A percentile compares a stretch with the other conserved stretches of the same genome.
phyloP scores from a whole-genome alignment of 306 rosid genomes.

The Prunus salicina region DNA sequence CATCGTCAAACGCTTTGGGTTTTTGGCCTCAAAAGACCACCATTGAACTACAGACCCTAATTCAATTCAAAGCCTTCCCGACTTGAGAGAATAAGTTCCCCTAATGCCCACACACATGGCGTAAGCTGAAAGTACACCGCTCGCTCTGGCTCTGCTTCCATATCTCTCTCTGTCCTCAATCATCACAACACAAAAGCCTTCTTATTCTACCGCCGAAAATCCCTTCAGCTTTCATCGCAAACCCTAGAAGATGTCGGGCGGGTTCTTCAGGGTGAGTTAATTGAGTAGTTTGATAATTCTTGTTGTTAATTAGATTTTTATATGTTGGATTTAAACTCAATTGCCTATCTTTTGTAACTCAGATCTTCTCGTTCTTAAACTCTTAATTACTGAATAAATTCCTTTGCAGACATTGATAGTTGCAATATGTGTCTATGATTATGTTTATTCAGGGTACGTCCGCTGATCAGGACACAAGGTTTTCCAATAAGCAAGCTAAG shows the following conservation, averaged over 20 bases:
- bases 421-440: constrained; percentile 1
- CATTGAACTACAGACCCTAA: background rate
- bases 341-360: constrained; percentile 8
- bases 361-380: constrained; percentile 14
- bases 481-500: constrained; percentile 97
- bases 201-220: constrained; percentile 24
- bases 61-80: background rate
- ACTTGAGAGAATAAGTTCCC: background rate
- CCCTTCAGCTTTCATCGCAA: constrained; percentile 23
- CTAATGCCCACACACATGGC: background rate
- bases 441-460: constrained; percentile 69
- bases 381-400: background rate
- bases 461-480: constrained; percentile 96
- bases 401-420: background rate
- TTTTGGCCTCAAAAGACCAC: no score
- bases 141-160: background rate
- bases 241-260: constrained; percentile 86
- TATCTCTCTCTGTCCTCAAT: background rate
- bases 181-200: background rate
- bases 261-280: constrained; percentile 79
- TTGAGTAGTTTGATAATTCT: background rate
- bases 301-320: background rate
- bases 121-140: background rate
- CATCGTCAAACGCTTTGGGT: no score
- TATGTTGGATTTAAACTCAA: constrained; percentile 10